Evolutionary conservation across 192 early-diverging fungal species (phyloP).

Genomic region (Martensiomyces pterosporus): DNA sequence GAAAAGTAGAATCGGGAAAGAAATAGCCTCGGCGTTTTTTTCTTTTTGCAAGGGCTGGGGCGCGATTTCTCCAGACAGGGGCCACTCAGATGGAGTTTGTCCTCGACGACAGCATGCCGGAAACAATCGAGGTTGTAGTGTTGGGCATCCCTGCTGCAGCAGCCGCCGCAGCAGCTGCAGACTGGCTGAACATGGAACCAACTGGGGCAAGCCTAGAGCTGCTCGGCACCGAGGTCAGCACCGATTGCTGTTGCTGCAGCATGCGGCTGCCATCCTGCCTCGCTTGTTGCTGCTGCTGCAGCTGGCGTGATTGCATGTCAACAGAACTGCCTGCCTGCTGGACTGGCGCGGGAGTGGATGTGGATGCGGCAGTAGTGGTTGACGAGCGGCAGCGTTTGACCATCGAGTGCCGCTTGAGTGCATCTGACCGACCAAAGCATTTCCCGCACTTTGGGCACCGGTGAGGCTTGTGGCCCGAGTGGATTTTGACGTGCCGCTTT

Average conservation of each 20-base stretch:
- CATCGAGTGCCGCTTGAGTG: slow-evolving; percentile 63
- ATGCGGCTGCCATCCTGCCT: too few relatives aligned
- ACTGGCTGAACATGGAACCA: slow-evolving; percentile 34
- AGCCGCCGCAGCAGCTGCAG: too few relatives aligned
- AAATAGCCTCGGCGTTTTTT: too few relatives aligned
- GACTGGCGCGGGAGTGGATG: not conserved
- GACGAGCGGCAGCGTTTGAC: slow-evolving; percentile 57
- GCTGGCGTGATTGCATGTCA: slow-evolving; percentile 3
- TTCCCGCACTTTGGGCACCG: slow-evolving; percentile 69
- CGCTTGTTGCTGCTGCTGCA: slow-evolving; percentile 10
- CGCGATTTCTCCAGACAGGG: too few relatives aligned
- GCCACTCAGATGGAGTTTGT: slow-evolving; percentile 35
- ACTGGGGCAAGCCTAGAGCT: slow-evolving; percentile 34
- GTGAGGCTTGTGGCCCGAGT: slow-evolving; percentile 74
- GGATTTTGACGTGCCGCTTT: slow-evolving; percentile 71
- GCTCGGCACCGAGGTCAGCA: slow-evolving; percentile 19
- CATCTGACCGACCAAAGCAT: slow-evolving; percentile 70
- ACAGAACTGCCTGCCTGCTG: too few relatives aligned
- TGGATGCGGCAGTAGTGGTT: slow-evolving; percentile 5
- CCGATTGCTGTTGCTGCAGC: slow-evolving; percentile 11
- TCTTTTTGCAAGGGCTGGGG: too few relatives aligned
- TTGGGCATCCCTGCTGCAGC: slow-evolving; percentile 13
- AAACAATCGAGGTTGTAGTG: slow-evolving; percentile 29
- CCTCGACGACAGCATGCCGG: slow-evolving; percentile 39
- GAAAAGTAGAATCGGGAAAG: too few relatives aligned